Evolutionary conservation across 176 grass and related monocot species (phyloP), one percentile per base, ranked within the genome.

Genomic region (Cocos nucifera): DNA sequence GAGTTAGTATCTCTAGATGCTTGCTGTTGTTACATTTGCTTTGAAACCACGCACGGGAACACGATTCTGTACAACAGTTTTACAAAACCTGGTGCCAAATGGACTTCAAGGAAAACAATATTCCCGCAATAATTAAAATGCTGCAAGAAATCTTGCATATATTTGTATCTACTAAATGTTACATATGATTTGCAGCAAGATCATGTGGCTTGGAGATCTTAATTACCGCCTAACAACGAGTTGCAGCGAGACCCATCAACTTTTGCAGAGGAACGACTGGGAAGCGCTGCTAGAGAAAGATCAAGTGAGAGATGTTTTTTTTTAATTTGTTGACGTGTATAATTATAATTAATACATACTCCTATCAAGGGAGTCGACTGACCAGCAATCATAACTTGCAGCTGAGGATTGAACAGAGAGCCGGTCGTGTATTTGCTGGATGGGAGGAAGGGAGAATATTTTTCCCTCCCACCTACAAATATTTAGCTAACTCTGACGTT

Each of bases 391-490:
- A 39, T 39, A 21, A 10, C 5, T 17, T 66, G 72, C 70, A 90
- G 92, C 69, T 96, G 20, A 56, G 78, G 30, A 62, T 57, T 12
- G 80, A 97, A 61, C 80, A 85, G 69, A 67, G 73, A 50, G 86
- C 69, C 8, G 92, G 92, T 2, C 73, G 92, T 9, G 80, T 88
- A 61, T 90, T 97, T 52, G 17, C 73, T 6, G 83, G 87, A 4
- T 97, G 86, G 86, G 80, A 97, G 69, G 92, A 97, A 69, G 92
- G 92, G 0, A 51, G 27, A 18, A 97, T 97, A 66, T 19, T 59
- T 15, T 97, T 97, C 72, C 86, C 86, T 28, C 92, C 92, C 2
- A 97, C 92, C 15, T 97, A 97, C 72, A 97, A 97, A 51, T 97
- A 80, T 44, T 70, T 97, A 0, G 69, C 79, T 39, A 83, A 85